These are phyloP conservation scores for Ajuga chamaepitys DNA, from an alignment of 257 asterid genomes.

Conservation along the genomic window DNA sequence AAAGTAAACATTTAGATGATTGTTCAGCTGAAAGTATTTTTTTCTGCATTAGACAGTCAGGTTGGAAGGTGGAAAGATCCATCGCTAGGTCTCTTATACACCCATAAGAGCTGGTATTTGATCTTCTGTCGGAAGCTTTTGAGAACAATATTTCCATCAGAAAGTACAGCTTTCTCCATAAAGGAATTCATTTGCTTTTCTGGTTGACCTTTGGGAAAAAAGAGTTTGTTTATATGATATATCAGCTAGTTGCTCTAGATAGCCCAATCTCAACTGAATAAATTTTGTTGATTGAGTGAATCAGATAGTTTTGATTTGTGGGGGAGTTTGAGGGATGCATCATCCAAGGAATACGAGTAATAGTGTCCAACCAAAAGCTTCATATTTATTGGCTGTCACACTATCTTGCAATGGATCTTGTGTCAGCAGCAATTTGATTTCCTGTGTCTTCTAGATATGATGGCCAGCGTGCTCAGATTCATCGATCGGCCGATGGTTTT, in stretches of 20 bases:
- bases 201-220: background rate
- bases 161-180: background rate
- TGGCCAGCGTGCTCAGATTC: conserved; percentile 95
- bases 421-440: background rate
- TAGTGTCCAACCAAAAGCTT: background rate
- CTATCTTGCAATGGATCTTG: background rate
- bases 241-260: background rate
- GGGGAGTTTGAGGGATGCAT: background rate
- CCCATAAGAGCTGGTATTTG: background rate
- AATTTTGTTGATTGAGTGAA: background rate
- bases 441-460: conserved; percentile 56
- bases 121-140: background rate
- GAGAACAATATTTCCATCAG: background rate
- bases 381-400: background rate
- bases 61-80: background rate
- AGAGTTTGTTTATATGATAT: background rate
- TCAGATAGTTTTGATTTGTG: background rate
- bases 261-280: conserved; percentile 8
- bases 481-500: conserved; percentile 65
- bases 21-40: background rate
- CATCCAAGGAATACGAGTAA: background rate
- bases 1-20: background rate
- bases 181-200: background rate
- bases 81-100: background rate
- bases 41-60: background rate